Percentiles rank a stretch among this genome's conserved stretches.
Evolutionary conservation across 2,329 filamentous ascomycete genomes (phyloP).

Genomic region (Hymenotorrendiella dingleyae): DNA sequence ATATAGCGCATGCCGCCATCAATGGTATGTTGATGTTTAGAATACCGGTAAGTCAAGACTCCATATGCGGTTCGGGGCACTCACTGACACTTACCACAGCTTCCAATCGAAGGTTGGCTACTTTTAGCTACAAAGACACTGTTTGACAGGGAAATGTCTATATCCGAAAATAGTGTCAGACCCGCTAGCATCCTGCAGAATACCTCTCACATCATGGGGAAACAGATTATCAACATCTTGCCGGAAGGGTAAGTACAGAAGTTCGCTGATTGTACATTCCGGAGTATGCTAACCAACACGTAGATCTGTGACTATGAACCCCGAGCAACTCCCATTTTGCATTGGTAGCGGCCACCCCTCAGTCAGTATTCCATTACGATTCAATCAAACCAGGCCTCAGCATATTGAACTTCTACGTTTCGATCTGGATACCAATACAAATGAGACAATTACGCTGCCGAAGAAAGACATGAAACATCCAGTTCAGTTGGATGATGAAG

Average conservation of each 20-base stretch:
- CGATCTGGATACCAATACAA: constrained; percentile 73
- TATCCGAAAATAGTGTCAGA: constrained; percentile 91
- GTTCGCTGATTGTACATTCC: no score
- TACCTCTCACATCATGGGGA: constrained; percentile 86
- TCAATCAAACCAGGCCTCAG: constrained; percentile 89
- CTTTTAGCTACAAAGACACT: constrained; percentile 70
- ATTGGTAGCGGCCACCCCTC: constrained; percentile 57
- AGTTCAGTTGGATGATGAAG: constrained; percentile 56
- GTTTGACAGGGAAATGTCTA: constrained; percentile 86
- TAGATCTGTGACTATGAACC: constrained; percentile 81
- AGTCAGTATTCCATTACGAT: constrained; percentile 72
- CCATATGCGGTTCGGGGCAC: constrained; percentile 4
- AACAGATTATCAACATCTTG: constrained; percentile 95
- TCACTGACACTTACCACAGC: constrained; percentile 35
- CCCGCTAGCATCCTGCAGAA: constrained; percentile 84
- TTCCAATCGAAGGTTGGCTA: constrained; percentile 70
- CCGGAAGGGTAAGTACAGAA: constrained; percentile 78
- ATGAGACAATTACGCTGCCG: constrained; percentile 73
- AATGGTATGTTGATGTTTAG: constrained; percentile 93
- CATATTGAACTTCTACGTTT: constrained; percentile 83
- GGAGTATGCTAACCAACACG: constrained; percentile 9
- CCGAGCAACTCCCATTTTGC: constrained; percentile 74
- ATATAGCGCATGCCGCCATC: constrained; percentile 62
- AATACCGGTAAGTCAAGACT: constrained; percentile 55
- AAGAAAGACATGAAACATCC: constrained; percentile 64